Conservation (phyloP, 2,329 filamentous ascomycete species). For the Coniochaeta pulveracea region DNA sequence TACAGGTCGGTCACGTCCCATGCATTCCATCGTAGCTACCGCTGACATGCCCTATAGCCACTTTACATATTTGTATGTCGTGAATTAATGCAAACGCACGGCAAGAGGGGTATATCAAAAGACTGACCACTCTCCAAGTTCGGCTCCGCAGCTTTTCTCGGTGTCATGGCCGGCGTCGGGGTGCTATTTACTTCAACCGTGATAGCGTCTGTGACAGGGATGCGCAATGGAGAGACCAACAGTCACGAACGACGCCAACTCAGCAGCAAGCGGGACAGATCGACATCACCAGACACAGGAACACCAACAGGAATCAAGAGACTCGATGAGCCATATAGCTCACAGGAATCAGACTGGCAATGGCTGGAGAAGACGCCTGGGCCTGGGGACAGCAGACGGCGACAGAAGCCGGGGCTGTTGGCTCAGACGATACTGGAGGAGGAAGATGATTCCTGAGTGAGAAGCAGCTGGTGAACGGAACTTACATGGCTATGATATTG, state of each 20-base stretch:
- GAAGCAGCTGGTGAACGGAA: conserved; percentile 6
- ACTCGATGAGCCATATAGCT: conserved; percentile 11
- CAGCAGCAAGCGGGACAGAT: conserved; percentile 8
- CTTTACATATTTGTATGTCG: conserved; percentile 30
- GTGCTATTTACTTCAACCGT: conserved; percentile 45
- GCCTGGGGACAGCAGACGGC: conserved; percentile 18
- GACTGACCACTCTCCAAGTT: conserved; percentile 25
- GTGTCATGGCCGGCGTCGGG: conserved; percentile 48
- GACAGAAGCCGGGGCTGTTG: conserved; percentile 37
- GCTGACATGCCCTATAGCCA: conserved; percentile 17
- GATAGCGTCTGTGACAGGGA: conserved; percentile 38
- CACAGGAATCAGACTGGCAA: conserved; percentile 25
- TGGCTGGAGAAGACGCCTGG: conserved; percentile 19
- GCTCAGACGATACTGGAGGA: conserved; percentile 63
- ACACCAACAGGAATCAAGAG: background rate
- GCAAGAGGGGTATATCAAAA: background rate
- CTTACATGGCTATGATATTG: no score
- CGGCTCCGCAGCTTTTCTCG: conserved; percentile 55
- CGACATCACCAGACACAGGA: conserved; percentile 5
- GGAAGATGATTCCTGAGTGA: conserved; percentile 45
- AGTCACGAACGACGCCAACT: background rate
- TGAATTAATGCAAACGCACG: background rate
- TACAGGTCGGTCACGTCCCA: conserved; percentile 19
- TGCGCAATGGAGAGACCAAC: conserved; percentile 15
- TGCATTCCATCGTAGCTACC: background rate